phyloP scores from a whole-genome alignment of 1,139 yeast genomes.

The Kodamaea plutei region DNA sequence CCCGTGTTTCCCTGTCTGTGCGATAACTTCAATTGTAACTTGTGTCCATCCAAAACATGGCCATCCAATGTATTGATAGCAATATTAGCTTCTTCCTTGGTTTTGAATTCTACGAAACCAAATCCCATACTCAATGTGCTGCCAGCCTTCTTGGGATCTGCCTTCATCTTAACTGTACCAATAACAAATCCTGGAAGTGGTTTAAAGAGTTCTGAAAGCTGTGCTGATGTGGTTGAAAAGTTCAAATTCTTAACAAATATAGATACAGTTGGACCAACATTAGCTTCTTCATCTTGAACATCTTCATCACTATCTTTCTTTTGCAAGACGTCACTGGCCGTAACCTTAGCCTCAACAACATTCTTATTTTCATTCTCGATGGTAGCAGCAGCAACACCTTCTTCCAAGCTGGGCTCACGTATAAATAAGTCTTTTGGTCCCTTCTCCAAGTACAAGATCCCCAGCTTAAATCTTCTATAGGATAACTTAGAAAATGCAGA shows the following conservation, averaged over 20 bases:
- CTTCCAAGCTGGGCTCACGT: constrained; percentile 47
- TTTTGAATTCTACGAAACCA: constrained; percentile 88
- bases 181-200: constrained; percentile 73
- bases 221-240: constrained; percentile 66
- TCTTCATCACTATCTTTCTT: constrained; percentile 16
- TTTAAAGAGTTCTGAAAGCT: constrained; percentile 59
- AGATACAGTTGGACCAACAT: constrained; percentile 74
- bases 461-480: constrained; percentile 79
- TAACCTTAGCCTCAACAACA: constrained; percentile 40
- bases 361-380: constrained; percentile 16
- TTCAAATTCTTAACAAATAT: constrained; percentile 89
- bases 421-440: constrained; percentile 85
- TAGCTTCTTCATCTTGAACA: constrained; percentile 40
- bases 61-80: constrained; percentile 79
- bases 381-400: constrained; percentile 15
- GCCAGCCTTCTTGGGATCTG: constrained; percentile 73
- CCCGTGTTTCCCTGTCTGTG: constrained; percentile 58
- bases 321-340: constrained; percentile 42
- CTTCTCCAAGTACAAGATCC: constrained; percentile 84
- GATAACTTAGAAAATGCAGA: constrained; percentile 86
- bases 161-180: constrained; percentile 82
- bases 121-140: constrained; percentile 87
- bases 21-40: constrained; percentile 81
- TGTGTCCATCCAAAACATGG: constrained; percentile 81
- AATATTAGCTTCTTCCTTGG: constrained; percentile 70